These are phyloP conservation scores for Colletotrichum destructivum DNA, from an alignment of 2,329 filamentous ascomycete species.

Conservation along the genomic window DNA sequence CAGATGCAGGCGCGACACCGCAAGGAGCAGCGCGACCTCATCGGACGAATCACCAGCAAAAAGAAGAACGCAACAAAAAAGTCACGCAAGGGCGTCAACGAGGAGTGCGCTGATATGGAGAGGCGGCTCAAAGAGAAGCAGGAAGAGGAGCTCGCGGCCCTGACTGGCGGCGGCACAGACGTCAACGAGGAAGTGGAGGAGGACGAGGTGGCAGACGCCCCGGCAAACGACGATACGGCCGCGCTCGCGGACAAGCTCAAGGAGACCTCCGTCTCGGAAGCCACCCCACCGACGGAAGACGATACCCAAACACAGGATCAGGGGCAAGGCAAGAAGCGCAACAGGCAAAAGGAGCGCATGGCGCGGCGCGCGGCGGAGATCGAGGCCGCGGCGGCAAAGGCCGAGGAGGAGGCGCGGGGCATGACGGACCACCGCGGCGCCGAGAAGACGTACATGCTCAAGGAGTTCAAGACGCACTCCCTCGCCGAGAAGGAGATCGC, in stretches of 20 bases:
- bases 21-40: conserved; percentile 90
- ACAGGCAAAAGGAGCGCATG: conserved; percentile 91
- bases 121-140: conserved; percentile 77
- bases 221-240: conserved; percentile 41
- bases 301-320: conserved; percentile 41
- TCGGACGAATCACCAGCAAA: conserved; percentile 89
- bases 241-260: conserved; percentile 45
- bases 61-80: conserved; percentile 97
- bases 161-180: conserved; percentile 50
- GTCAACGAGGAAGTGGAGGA: conserved; percentile 24
- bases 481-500: conserved; percentile 84
- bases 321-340: conserved; percentile 77
- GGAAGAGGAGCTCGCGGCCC: conserved; percentile 68
- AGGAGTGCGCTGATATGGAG: conserved; percentile 82
- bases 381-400: conserved; percentile 76
- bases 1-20: conserved; percentile 85
- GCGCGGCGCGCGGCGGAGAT: conserved; percentile 91
- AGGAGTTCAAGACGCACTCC: conserved; percentile 73
- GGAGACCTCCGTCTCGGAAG: conserved; percentile 15
- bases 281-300: conserved; percentile 37
- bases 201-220: conserved; percentile 46
- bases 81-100: conserved; percentile 81
- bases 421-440: conserved; percentile 81
- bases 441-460: conserved; percentile 80
- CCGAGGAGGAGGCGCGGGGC: conserved; percentile 80